Base-by-base conservation (phyloP, 2,329 filamentous ascomycete genomes). In the Endoconidiophora laricicola region DNA sequence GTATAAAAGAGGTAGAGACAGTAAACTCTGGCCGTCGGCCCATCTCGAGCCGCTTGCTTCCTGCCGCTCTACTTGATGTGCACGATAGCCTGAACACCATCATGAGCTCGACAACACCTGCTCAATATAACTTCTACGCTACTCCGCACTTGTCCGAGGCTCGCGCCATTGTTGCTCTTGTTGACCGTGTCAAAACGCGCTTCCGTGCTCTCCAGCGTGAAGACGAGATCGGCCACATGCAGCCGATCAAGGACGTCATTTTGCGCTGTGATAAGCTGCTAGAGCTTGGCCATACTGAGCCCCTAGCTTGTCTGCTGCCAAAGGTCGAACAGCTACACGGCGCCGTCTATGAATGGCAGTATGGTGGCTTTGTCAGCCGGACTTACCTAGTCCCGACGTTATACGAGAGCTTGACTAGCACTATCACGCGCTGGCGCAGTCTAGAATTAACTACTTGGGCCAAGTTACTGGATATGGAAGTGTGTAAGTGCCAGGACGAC, bases 401-500 rank as follows among this genome's bases (percentile, higher is more conserved):
- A 2, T 87, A 93, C 56, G 81, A 93, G 54, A 74, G 78, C 42
- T 66, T 96, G 10, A 94, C 88, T 0, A 76, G 78, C 46, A 75
- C 86, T 23, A 81, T 95, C 47, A 81, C 96, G 50, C 77, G 75
- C 60, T 98, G 93, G 93, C 77, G 91, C 54, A 81, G 88, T 53
- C 70, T 98, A 29, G 91, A 98, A 60, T 70, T 98, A 23, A 83
- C 84, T 0, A 95, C 90, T 0, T 98, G 91, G 91, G 80, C 84
- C 36, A 83, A 81, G 40, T 65, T 98, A 2, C 82, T 98, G 54
- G 86, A 94, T 57, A 78, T 84, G 62, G 91, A 98, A 63, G 73
- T 79, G 37, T 72, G 76, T 48, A 86, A 83, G 58, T 87, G 81
- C 57, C 70, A 80, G 20, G 75, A 85, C 45, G 81, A 86, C 59